These are phyloP conservation scores for Termitomyces sp. DNA, from an alignment of 768 basidiomycete species.

Conservation along the genomic window DNA sequence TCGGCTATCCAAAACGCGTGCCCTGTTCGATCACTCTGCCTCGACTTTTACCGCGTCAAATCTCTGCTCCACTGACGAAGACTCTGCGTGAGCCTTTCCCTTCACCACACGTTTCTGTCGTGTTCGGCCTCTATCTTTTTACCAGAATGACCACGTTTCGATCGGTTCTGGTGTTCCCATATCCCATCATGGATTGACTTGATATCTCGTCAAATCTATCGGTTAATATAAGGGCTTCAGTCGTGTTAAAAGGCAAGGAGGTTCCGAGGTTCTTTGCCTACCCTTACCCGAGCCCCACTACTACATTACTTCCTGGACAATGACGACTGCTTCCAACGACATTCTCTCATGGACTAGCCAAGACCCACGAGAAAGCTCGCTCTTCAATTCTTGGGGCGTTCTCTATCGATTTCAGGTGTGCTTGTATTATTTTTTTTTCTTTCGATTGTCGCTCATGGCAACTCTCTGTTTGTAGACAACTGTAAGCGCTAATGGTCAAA, in stretches of 20 bases:
- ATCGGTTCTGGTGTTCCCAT: conserved; percentile 59
- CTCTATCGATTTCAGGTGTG: conserved; percentile 77
- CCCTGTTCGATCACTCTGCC: conserved; percentile 63
- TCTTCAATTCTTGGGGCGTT: conserved; percentile 79
- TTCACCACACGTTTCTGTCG: conserved; percentile 68
- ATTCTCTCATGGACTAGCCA: conserved; percentile 85
- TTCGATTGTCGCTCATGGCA: conserved; percentile 13
- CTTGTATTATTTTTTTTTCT: conserved; percentile 11
- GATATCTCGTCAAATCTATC: conserved; percentile 41
- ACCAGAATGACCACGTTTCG: conserved; percentile 69
- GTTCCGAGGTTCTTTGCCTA: conserved; percentile 18
- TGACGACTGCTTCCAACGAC: conserved; percentile 56
- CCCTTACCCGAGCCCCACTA: conserved; percentile 20
- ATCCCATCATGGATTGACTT: conserved; percentile 13
- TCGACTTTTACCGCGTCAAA: conserved; percentile 52
- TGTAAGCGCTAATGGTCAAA: conserved; percentile 56
- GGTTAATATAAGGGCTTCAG: conserved; percentile 56
- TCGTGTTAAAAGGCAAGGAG: conserved; percentile 23
- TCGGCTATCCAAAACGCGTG: conserved; percentile 51
- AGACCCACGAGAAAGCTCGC: conserved; percentile 76
- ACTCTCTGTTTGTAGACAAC: conserved; percentile 51
- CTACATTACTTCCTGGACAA: conserved; percentile 25
- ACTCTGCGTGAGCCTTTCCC: conserved; percentile 59
- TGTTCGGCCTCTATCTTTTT: conserved; percentile 69
- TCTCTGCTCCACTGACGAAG: conserved; percentile 68